Evolutionary conservation across 805 yeast genomes (phyloP), one percentile per base, ranked within the genome.

Genomic region (Lachancea nothofagi): DNA sequence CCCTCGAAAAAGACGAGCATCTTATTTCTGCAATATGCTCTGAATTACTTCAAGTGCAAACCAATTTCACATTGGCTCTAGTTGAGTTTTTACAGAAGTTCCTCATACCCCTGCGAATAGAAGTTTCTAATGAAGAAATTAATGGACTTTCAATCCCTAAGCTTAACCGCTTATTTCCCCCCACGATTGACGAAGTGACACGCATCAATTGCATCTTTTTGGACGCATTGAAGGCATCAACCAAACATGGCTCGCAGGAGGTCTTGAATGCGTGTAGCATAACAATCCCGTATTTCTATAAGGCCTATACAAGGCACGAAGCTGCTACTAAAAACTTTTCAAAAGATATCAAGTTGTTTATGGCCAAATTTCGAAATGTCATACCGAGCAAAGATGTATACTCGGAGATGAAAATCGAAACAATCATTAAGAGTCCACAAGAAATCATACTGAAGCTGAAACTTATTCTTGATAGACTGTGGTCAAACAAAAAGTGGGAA

Each of bases 171-270:
- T 71, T 87, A 1, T 88, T 90, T 54, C 97, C 97, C 2, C 97
- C 97, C 1, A 90, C 97, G 0, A 83, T 90, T 14, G 97, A 90
- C 61, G 97, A 90, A 64, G 80, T 90, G 13, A 84, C 95, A 8
- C 71, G 97, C 53, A 80, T 90, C 28, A 89, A 89, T 55, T 85
- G 95, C 55, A 78, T 90, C 4, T 77, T 86, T 43, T 73, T 83
- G 45, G 94, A 83, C 49, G 77, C 93, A 17, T 62, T 90, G 40
- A 75, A 76, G 42, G 61, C 72, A 12, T 90, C 97, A 0, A 53
- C 67, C 2, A 76, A 80, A 0, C 76, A 61, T 54, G 96, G 96
- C 2, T 74, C 82, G 36, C 71, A 73, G 37, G 97, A 90, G 59
- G 69, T 86, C 3, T 61, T 90, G 43, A 80, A 76, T 45, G 95